These are phyloP conservation scores for Brettanomyces bruxellensis DNA, from an alignment of 805 yeast genomes.

Conservation along the genomic window DNA sequence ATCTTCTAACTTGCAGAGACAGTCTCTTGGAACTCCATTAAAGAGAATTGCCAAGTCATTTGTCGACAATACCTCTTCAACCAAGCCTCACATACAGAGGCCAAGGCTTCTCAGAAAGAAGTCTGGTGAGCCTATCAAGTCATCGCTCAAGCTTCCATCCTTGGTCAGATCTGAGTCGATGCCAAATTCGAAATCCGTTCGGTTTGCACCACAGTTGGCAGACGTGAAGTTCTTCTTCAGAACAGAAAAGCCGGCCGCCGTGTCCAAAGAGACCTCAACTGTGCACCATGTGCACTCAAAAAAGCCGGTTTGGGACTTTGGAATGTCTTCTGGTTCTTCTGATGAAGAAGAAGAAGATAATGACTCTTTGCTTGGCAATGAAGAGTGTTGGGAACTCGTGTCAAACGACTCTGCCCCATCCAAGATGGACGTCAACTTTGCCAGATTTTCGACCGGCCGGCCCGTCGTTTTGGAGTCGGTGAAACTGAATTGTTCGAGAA, in stretches of 20 bases:
- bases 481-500: conserved; percentile 31
- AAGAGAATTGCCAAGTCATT: neutral
- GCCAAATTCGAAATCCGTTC: conserved; percentile 47
- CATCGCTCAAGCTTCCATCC: conserved; percentile 38
- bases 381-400: conserved; percentile 21
- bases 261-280: conserved; percentile 51
- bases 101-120: conserved; percentile 36
- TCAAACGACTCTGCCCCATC: conserved; percentile 23
- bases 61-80: conserved; percentile 6
- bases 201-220: conserved; percentile 54
- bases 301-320: conserved; percentile 19
- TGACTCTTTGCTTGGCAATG: conserved; percentile 10
- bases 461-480: conserved; percentile 28
- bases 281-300: conserved; percentile 15
- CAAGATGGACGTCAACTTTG: conserved; percentile 20
- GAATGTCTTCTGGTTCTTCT: neutral
- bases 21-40: neutral
- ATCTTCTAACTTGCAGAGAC: neutral
- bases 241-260: conserved; percentile 50
- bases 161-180: conserved; percentile 35
- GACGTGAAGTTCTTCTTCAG: conserved; percentile 60
- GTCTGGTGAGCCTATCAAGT: conserved; percentile 41
- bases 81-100: conserved; percentile 5
- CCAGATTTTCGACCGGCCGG: conserved; percentile 22
- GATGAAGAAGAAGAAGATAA: conserved; percentile 5